phyloP scores from a whole-genome alignment of 768 basidiomycete genomes.

The Naganishia antarctica region DNA sequence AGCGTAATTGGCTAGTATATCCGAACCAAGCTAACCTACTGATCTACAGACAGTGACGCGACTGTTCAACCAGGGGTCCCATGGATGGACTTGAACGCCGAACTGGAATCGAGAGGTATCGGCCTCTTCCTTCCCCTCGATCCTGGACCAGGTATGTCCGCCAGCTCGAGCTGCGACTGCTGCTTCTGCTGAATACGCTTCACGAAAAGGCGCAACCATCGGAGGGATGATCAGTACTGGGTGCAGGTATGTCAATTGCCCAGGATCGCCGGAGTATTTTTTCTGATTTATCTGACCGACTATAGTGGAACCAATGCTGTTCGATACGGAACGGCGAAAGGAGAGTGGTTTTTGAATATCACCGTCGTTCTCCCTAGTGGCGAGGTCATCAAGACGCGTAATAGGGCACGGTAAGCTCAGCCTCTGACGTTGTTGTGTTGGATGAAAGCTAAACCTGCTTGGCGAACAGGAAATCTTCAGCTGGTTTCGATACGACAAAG shows the following conservation, averaged over 20 bases:
- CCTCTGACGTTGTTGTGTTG: no score
- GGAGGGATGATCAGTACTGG: constrained; percentile 86
- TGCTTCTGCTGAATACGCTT: not conserved
- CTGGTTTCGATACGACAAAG: constrained; percentile 82
- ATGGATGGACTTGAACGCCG: constrained; percentile 43
- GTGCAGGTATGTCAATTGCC: constrained; percentile 50
- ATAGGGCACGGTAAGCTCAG: constrained; percentile 29
- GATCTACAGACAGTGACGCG: constrained; percentile 44
- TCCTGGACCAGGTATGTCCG: constrained; percentile 56
- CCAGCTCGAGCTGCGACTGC: no score
- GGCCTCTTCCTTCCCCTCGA: constrained; percentile 84
- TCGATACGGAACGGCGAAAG: constrained; percentile 79
- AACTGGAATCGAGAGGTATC: constrained; percentile 65
- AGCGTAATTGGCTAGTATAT: not conserved
- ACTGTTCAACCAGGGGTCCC: constrained; percentile 49
- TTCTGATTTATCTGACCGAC: not conserved
- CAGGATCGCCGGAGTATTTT: not conserved
- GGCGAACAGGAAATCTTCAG: constrained; percentile 64
- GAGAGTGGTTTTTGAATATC: constrained; percentile 79
- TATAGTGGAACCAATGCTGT: constrained; percentile 59
- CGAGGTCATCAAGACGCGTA: constrained; percentile 81
- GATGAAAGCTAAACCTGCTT: not conserved
- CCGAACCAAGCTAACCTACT: not conserved
- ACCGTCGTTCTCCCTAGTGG: constrained; percentile 85
- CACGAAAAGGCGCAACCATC: constrained; percentile 66